A percentile compares a stretch with the other conserved stretches of the same genome.
Conservation (phyloP, 75 land plant genomes). For the Picea sitchensis region DNA sequence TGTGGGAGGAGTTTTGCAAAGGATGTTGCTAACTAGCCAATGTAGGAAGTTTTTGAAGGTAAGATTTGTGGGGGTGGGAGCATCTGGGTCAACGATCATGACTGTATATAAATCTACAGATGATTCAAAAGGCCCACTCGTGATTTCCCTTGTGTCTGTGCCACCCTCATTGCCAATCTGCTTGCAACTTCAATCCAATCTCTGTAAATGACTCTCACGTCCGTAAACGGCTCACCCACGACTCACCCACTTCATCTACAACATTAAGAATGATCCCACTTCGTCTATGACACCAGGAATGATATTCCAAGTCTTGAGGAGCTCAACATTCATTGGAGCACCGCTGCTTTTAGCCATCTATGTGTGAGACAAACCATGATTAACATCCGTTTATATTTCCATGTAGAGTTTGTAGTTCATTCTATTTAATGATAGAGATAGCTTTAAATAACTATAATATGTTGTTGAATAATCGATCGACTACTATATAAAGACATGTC, state of each 20-base stretch:
- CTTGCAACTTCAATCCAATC: conserved; percentile 19
- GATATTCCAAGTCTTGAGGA: conserved; percentile 7
- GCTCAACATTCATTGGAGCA: conserved; percentile 6
- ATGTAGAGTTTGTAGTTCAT: no score
- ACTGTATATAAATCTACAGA: conserved; percentile 6
- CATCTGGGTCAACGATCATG: conserved; percentile 30
- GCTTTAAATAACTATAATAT: no score
- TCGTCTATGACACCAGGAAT: no score
- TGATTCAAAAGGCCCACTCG: not conserved
- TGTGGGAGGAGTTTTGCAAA: conserved; percentile 16
- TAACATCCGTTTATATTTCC: no score
- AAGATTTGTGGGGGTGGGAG: conserved; percentile 15
- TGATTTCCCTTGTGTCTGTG: conserved; percentile 16
- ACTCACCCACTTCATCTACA: not conserved
- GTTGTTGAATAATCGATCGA: no score
- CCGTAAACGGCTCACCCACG: conserved; percentile 9
- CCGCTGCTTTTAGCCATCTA: conserved; percentile 10
- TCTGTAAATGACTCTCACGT: conserved; percentile 21
- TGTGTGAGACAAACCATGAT: no score
- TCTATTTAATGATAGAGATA: no score
- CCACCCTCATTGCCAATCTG: conserved; percentile 19
- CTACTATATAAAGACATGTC: no score
- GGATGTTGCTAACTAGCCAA: conserved; percentile 26
- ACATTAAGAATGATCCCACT: no score
- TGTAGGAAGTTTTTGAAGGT: conserved; percentile 10